A percentile compares a stretch with the other conserved stretches of the same genome.
These are phyloP conservation scores for Mycoemilia scoparia DNA, from an alignment of 192 early-diverging fungal species.

Conservation along the genomic window DNA sequence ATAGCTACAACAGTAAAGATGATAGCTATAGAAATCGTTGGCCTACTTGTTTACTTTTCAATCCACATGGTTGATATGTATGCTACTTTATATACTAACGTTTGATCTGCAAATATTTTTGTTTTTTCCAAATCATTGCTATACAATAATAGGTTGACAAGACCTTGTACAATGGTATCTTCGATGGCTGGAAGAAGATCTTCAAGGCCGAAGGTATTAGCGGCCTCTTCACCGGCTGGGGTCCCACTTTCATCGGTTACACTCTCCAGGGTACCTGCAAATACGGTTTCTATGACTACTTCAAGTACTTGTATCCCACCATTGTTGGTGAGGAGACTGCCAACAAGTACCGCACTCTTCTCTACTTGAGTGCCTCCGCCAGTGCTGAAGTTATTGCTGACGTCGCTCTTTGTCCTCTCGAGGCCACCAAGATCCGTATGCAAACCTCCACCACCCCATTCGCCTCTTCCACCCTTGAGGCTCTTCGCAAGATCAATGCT, in stretches of 20 bases:
- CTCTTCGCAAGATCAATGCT: constrained; percentile 35
- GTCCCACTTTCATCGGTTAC: constrained; percentile 68
- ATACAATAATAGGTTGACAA: too few species aligned
- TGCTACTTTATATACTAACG: too few species aligned
- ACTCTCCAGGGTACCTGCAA: constrained; percentile 71
- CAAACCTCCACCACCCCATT: constrained; percentile 62
- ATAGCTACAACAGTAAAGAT: too few species aligned
- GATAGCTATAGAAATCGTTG: too few species aligned
- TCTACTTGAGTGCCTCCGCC: constrained; percentile 56
- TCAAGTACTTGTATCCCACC: constrained; percentile 56
- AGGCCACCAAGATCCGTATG: constrained; percentile 74
- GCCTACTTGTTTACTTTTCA: too few species aligned
- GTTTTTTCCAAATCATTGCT: too few species aligned
- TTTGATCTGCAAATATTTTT: too few species aligned
- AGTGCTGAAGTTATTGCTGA: constrained; percentile 71
- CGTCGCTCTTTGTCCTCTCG: constrained; percentile 64
- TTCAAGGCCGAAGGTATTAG: constrained; percentile 42
- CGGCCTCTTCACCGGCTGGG: constrained; percentile 58
- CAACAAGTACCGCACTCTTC: constrained; percentile 48
- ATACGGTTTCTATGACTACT: constrained; percentile 81
- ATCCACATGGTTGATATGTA: too few species aligned
- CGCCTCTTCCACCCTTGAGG: constrained; percentile 45
- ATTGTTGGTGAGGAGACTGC: constrained; percentile 49
- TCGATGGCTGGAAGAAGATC: constrained; percentile 36
- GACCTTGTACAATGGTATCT: constrained; percentile 27